Conservation (phyloP, 768 basidiomycete genomes). For the Boletellus sp. region DNA sequence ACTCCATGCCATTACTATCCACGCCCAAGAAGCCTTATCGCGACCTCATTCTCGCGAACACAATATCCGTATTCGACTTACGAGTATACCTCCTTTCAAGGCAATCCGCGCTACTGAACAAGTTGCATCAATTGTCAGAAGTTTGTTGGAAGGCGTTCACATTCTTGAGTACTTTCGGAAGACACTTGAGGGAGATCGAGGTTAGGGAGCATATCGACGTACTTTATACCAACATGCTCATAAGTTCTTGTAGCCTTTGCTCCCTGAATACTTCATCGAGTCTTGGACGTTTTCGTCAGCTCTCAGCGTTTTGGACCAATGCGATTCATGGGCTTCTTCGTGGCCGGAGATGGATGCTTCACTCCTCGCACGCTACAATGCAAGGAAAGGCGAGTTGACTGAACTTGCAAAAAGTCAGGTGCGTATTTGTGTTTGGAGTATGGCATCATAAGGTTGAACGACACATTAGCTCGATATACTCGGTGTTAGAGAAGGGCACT, state of each 20-base stretch:
- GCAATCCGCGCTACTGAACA: slow-evolving; percentile 75
- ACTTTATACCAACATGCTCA: slow-evolving; percentile 16
- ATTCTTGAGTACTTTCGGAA: slow-evolving; percentile 76
- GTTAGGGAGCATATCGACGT: slow-evolving; percentile 38
- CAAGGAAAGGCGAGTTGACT: slow-evolving; percentile 83
- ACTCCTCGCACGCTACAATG: slow-evolving; percentile 52
- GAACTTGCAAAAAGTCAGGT: slow-evolving; percentile 90
- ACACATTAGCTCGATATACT: slow-evolving; percentile 72
- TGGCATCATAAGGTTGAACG: background rate
- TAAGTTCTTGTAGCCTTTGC: slow-evolving; percentile 36
- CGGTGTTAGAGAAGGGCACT: slow-evolving; percentile 67
- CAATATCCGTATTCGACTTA: slow-evolving; percentile 92
- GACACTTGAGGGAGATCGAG: slow-evolving; percentile 70
- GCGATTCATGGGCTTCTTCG: slow-evolving; percentile 63
- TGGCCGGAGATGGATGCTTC: slow-evolving; percentile 44
- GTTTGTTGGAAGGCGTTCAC: slow-evolving; percentile 64
- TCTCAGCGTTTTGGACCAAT: slow-evolving; percentile 76
- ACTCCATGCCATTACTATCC: slow-evolving; percentile 77
- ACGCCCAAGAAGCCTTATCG: slow-evolving; percentile 79
- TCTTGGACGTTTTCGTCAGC: slow-evolving; percentile 93
- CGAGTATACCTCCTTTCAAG: slow-evolving; percentile 85
- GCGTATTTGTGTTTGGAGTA: slow-evolving; percentile 9
- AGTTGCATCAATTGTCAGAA: slow-evolving; percentile 64
- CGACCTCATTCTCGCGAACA: slow-evolving; percentile 83
- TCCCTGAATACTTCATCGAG: slow-evolving; percentile 76